A percentile compares a stretch with the other conserved stretches of the same genome.
phyloP scores from a whole-genome alignment of 331 rosid genomes.

The Quercus lobata region DNA sequence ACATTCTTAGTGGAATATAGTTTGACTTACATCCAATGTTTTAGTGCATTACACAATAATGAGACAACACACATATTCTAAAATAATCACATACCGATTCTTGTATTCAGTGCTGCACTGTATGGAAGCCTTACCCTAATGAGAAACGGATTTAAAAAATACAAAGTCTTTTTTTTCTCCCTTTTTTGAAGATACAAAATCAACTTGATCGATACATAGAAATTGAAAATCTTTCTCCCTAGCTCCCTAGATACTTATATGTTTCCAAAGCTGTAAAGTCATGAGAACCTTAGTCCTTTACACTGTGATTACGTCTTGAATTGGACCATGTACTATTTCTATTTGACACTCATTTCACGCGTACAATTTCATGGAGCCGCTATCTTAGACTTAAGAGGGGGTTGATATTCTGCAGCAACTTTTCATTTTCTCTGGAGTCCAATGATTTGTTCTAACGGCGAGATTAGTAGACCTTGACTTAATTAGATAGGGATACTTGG shows the following conservation, averaged over 20 bases:
- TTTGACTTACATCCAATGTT: too few relatives aligned
- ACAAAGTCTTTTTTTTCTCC: too few relatives aligned
- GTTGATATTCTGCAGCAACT: background rate
- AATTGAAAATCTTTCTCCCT: background rate
- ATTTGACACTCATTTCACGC: slow-evolving; percentile 28
- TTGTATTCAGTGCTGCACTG: too few relatives aligned
- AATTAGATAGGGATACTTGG: slow-evolving; percentile 4
- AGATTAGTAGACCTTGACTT: slow-evolving; percentile 19
- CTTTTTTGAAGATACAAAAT: too few relatives aligned
- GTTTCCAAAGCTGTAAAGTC: slow-evolving; percentile 22
- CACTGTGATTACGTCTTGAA: slow-evolving; percentile 34
- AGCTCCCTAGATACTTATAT: background rate
- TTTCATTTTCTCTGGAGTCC: slow-evolving; percentile 31
- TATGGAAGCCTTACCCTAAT: too few relatives aligned
- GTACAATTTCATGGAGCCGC: slow-evolving; percentile 42
- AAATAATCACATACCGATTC: too few relatives aligned
- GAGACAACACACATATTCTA: too few relatives aligned
- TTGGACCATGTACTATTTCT: slow-evolving; percentile 36
- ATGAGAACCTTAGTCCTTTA: slow-evolving; percentile 41
- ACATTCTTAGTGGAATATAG: too few relatives aligned
- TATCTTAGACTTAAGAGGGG: slow-evolving; percentile 44
- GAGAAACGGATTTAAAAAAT: too few relatives aligned
- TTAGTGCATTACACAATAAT: too few relatives aligned
- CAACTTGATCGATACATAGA: too few relatives aligned
- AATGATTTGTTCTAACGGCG: slow-evolving; percentile 8